Evolutionary conservation across 768 basidiomycete genomes (phyloP).

Genomic region (Gautieria morchelliformis): DNA sequence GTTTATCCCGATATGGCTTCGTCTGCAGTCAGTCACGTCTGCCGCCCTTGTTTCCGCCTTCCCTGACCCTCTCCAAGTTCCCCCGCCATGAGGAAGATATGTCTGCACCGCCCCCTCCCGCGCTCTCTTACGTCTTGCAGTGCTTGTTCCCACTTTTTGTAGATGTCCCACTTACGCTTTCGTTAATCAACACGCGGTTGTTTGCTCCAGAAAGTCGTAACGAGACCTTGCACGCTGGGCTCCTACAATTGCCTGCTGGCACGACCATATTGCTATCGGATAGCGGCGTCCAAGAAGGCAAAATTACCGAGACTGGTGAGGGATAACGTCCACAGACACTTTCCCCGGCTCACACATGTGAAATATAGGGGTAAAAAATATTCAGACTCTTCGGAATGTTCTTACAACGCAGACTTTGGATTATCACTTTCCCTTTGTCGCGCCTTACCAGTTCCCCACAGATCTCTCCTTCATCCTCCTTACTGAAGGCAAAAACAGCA

Average conservation of each 20-base stretch:
- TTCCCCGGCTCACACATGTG: background rate
- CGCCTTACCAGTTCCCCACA: constrained; percentile 56
- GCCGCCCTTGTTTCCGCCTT: constrained; percentile 57
- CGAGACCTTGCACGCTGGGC: constrained; percentile 66
- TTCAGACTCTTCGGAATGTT: constrained; percentile 53
- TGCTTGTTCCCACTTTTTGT: constrained; percentile 49
- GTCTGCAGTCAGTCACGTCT: constrained; percentile 50
- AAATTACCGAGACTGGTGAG: constrained; percentile 41
- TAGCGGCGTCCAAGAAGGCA: constrained; percentile 57
- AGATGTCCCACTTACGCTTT: constrained; percentile 51
- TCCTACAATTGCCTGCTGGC: constrained; percentile 60
- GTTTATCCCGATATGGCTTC: no score
- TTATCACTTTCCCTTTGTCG: constrained; percentile 69
- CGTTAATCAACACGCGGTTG: constrained; percentile 40
- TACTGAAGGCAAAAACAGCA: constrained; percentile 55
- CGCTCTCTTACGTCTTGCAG: constrained; percentile 44
- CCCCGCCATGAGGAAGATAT: constrained; percentile 30
- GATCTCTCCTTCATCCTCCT: constrained; percentile 60
- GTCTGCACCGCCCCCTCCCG: constrained; percentile 26
- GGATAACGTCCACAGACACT: background rate
- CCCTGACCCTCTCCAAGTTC: constrained; percentile 54
- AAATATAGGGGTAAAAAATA: constrained; percentile 47
- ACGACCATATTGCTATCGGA: constrained; percentile 57
- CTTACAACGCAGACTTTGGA: constrained; percentile 57
- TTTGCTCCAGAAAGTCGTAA: constrained; percentile 62